Evolutionary conservation across 129 eudicot species (phyloP).

Genomic region (Logfia minima): DNA sequence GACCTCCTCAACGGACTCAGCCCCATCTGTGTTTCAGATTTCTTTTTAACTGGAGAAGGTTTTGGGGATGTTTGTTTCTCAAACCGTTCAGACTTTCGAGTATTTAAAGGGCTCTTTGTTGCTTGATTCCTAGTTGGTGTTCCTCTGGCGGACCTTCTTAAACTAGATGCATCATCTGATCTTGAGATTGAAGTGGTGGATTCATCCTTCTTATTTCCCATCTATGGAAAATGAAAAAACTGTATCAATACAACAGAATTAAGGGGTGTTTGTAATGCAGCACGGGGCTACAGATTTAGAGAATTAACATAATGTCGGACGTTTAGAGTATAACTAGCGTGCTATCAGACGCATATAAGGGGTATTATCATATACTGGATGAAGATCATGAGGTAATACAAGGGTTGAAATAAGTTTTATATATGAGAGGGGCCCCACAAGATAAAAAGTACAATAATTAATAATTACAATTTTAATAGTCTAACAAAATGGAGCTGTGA

Average conservation of each 20-base stretch:
- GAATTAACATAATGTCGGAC: neutral
- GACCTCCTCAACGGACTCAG: constrained; percentile 14
- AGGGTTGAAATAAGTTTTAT: too few relatives aligned
- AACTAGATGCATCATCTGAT: constrained; percentile 28
- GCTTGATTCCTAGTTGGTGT: constrained; percentile 41
- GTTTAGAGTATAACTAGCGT: too few relatives aligned
- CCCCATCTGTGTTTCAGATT: constrained; percentile 26
- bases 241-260: neutral
- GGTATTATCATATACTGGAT: too few relatives aligned
- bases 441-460: too few relatives aligned
- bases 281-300: neutral
- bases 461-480: too few relatives aligned
- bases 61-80: constrained; percentile 40
- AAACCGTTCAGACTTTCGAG: constrained; percentile 54
- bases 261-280: neutral
- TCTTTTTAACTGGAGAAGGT: constrained; percentile 36
- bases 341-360: too few relatives aligned
- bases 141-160: constrained; percentile 57
- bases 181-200: constrained; percentile 30
- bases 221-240: constrained; percentile 27
- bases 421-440: too few relatives aligned
- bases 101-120: constrained; percentile 31
- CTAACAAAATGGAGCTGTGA: too few relatives aligned
- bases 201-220: constrained; percentile 45
- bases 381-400: too few relatives aligned